Percentiles rank a stretch among this genome's conserved stretches.
phyloP scores from a whole-genome alignment of 2,329 filamentous ascomycete species.

The Paracorniculantispora psalliotae region DNA sequence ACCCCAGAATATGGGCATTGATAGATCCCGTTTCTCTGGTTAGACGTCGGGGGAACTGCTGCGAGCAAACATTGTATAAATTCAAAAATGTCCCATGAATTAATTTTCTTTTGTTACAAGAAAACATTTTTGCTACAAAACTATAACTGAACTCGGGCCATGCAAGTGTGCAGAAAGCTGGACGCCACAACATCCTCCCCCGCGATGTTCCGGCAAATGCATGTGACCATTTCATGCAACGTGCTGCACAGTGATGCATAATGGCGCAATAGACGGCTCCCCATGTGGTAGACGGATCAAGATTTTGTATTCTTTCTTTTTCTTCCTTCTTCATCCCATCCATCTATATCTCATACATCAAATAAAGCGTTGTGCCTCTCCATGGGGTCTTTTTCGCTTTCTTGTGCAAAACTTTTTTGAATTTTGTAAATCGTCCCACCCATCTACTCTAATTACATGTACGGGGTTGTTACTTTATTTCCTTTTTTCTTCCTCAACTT shows the following conservation, averaged over 20 bases:
- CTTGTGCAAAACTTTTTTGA: not conserved
- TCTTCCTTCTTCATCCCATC: not conserved
- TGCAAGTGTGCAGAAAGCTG: not conserved
- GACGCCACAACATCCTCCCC: not conserved
- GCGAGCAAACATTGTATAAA: conserved; percentile 17
- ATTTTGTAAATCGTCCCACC: conserved; percentile 2
- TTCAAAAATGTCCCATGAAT: conserved; percentile 13
- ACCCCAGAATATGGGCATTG: not conserved
- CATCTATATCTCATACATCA: conserved; percentile 6
- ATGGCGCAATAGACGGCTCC: not conserved
- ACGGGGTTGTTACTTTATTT: conserved; percentile 14
- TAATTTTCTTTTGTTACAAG: conserved; percentile 13
- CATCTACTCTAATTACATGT: conserved; percentile 12
- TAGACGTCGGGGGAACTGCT: conserved; percentile 14
- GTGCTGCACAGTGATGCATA: not conserved
- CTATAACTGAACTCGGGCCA: not conserved
- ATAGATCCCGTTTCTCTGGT: not conserved
- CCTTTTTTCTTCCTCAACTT: conserved; percentile 18
- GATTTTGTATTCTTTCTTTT: not conserved
- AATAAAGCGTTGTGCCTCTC: not conserved
- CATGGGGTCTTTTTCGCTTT: not conserved
- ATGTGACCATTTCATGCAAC: not conserved
- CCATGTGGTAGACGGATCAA: not conserved
- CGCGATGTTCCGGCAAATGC: not conserved
- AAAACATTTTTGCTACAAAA: not conserved